A percentile compares a stretch with the other conserved stretches of the same genome.
Evolutionary conservation across 345 rosid species (phyloP).

Genomic region (Adansonia digitata): DNA sequence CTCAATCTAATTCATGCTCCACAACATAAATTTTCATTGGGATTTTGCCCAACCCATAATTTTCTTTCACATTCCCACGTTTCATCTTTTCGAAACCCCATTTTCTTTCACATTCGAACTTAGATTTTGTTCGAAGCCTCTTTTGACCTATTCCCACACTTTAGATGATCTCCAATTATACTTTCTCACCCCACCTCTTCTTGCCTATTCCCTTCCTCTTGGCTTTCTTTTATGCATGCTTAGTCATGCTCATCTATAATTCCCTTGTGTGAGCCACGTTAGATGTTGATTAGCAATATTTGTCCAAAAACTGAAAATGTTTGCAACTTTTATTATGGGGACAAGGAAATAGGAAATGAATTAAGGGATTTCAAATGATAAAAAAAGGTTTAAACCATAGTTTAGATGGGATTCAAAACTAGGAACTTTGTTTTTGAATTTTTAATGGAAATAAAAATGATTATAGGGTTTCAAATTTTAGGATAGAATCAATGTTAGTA

Average conservation of each 20-base stretch:
- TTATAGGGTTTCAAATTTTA: too few species aligned
- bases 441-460: too few species aligned
- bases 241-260: conserved; percentile 43
- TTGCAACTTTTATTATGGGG: too few species aligned
- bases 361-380: too few species aligned
- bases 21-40: not conserved
- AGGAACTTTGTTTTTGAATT: too few species aligned
- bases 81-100: not conserved
- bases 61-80: not conserved
- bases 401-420: too few species aligned
- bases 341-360: too few species aligned
- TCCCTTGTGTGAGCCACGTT: conserved; percentile 47
- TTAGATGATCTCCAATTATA: conserved; percentile 61
- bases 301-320: too few species aligned
- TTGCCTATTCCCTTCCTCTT: conserved; percentile 58
- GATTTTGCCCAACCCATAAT: not conserved
- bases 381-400: too few species aligned
- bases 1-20: not conserved
- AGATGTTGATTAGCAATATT: not conserved
- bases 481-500: too few species aligned
- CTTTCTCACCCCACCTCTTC: conserved; percentile 97
- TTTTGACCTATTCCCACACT: conserved; percentile 69
- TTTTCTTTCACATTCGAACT: not conserved
- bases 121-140: conserved; percentile 44
- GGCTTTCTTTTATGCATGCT: conserved; percentile 54